These are phyloP conservation scores for Astrocystis sublimbata DNA, from an alignment of 495 filamentous ascomycete genomes.

Conservation along the genomic window DNA sequence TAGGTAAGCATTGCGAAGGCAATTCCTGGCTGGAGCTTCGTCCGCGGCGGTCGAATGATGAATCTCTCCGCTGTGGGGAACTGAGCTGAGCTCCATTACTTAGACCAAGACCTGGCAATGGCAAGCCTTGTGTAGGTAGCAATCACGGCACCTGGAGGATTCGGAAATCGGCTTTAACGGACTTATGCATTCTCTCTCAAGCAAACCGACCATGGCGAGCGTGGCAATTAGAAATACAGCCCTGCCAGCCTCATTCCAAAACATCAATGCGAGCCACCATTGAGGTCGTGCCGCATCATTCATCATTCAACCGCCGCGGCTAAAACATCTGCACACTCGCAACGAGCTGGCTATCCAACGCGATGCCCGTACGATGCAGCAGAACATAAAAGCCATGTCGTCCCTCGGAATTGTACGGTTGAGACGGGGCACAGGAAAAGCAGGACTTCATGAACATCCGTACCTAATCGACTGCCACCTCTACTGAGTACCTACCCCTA, in stretches of 20 bases:
- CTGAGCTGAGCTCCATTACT: too few relatives aligned
- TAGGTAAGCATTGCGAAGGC: not conserved
- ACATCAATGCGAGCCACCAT: too few relatives aligned
- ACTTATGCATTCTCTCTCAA: too few relatives aligned
- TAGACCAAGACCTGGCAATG: too few relatives aligned
- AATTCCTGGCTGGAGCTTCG: not conserved
- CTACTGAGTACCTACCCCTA: too few relatives aligned
- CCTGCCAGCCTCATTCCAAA: not conserved
- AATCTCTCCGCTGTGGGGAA: conserved; percentile 12
- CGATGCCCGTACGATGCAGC: not conserved
- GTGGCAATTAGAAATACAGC: not conserved
- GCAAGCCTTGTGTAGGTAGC: too few relatives aligned
- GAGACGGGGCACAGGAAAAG: not conserved
- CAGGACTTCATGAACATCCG: not conserved
- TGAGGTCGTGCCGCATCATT: not conserved
- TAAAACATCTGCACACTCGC: not conserved
- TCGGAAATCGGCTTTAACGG: too few relatives aligned
- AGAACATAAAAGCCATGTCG: not conserved
- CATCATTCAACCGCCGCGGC: conserved; percentile 6
- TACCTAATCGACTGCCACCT: too few relatives aligned
- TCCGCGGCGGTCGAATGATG: conserved; percentile 19
- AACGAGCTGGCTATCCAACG: not conserved
- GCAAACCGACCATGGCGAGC: too few relatives aligned
- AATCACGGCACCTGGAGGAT: too few relatives aligned
- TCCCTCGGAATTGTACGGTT: not conserved